Base-by-base conservation (phyloP, 768 basidiomycete species). In the Rhodocollybia butyracea region DNA sequence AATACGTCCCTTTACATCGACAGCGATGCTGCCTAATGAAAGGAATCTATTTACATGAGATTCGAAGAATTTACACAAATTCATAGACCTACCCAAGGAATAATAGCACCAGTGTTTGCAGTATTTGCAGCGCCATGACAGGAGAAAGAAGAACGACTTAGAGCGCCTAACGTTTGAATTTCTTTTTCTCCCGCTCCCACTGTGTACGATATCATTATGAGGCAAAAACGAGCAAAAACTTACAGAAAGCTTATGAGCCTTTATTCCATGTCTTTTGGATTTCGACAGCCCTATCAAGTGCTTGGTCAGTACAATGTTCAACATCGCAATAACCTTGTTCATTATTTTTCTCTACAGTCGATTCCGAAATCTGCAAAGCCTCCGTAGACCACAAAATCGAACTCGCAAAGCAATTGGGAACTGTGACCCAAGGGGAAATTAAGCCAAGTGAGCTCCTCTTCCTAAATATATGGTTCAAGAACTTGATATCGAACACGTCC, bases 181-280 rank as follows among this genome's bases (percentile, higher is more conserved):
- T 43, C 13, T 24, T 45, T 29, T 17, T 15, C n/a, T n/a, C n/a
- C n/a, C n/a, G n/a, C n/a, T n/a, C n/a, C n/a, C n/a, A n/a, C n/a
- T n/a, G n/a, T n/a, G n/a, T n/a, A n/a, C n/a, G n/a, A n/a, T n/a
- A n/a, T 42, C 60, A 73, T 61, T 56, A 99, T 99, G 97, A 80
- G 94, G 54, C 93, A 97, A 73, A 97, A 92, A 73, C 81, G 97
- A 67, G 93, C 94, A 26, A 99, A 99, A 71, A 83, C 87, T 0
- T 98, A 98, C 72, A 83, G 88, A 61, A 94, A 94, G 67, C 88
- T 96, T 51, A 98, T 99, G 95, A 80, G 85, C 15, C 74, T 95
- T 46, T 98, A 98, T 68, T 82, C 79, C 58, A 81, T 88, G 68
- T 79, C 86, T 2, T 98, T 98, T 69, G 89, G 89, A 5, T 98